These are phyloP conservation scores for Cyberlindnera mycetangii DNA, from an alignment of 805 yeast species.

Conservation along the genomic window DNA sequence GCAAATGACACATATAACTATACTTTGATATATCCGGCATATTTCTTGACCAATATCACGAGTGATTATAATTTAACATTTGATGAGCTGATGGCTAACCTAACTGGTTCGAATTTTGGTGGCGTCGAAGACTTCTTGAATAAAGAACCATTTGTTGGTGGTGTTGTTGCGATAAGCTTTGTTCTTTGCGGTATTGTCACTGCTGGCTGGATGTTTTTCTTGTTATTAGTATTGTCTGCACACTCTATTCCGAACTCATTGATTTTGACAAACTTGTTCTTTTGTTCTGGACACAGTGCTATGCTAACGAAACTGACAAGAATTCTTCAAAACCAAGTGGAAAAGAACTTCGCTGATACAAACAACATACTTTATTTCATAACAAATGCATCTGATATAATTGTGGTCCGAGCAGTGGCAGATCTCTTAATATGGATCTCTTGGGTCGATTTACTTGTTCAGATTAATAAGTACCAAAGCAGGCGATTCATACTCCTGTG, in stretches of 20 bases:
- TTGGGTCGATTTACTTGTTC: conserved; percentile 50
- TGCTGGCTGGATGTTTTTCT: conserved; percentile 67
- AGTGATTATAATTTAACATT: conserved; percentile 8
- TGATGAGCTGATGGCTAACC: conserved; percentile 10
- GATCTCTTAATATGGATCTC: conserved; percentile 48
- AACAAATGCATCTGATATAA: conserved; percentile 35
- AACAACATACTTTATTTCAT: conserved; percentile 37
- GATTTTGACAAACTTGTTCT: conserved; percentile 53
- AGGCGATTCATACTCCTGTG: conserved; percentile 29
- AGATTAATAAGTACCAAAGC: conserved; percentile 32
- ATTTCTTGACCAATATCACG: conserved; percentile 47
- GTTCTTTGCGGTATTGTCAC: conserved; percentile 54
- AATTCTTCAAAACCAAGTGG: conserved; percentile 49
- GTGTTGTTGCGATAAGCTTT: conserved; percentile 45
- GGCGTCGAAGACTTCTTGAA: conserved; percentile 7
- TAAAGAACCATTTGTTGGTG: conserved; percentile 36
- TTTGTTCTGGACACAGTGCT: conserved; percentile 53
- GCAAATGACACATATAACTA: conserved; percentile 1
- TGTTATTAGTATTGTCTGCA: conserved; percentile 52
- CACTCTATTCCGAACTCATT: conserved; percentile 58
- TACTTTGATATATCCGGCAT: conserved; percentile 35
- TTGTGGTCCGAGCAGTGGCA: conserved; percentile 40
- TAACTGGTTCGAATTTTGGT: neutral
- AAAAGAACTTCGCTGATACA: conserved; percentile 51
- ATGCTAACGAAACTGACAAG: conserved; percentile 44